Evolutionary conservation across 1,139 yeast species (phyloP), one percentile per base, ranked within the genome.

Genomic region (Arxiozyma slooffiae): DNA sequence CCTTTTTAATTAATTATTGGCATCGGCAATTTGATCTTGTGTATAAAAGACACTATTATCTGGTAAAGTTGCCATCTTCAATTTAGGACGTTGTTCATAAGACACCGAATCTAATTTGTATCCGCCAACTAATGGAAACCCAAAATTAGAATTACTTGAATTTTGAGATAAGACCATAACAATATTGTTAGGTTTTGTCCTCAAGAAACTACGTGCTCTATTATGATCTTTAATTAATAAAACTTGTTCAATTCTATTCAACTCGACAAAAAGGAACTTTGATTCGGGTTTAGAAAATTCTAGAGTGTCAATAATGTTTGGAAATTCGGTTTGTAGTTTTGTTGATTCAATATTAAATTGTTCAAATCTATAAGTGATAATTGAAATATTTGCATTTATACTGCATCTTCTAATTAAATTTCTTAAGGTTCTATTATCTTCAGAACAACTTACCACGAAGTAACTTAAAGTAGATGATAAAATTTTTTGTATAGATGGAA

Each of bases 211-310:
- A 56, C 76, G 78, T 0, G 87, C 92, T n/a, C 72, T 74, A 2
- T 62, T 57, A 52, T 80, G 71, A 46, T 79, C 71, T 2, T 74
- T 71, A 22, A 80, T 72, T 40, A 89, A 68, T 0, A 84, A 70
- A 0, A 76, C 70, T 26, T 75, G 73, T 59, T 90, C 96, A 48
- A 86, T 75, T 30, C 70, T 72, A 50, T 74, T 74, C 17, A 75
- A 60, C 68, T 90, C 97, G 51, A 89, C 80, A 50, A 90, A 67
- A 1, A 84, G 70, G 57, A 78, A 81, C 57, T 76, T 73, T 2
- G 82, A 74, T 47, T 77, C 75, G 37, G 77, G 79, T 53, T 81
- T 71, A 1, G 72, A 69, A 51, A 86, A 72, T 2, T 76, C 74
- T 30, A 90, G 60, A 36, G 78, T 79, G 61, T 87, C 92, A 17